Evolutionary conservation across 345 rosid species (phyloP), one percentile per base, ranked within the genome.

Genomic region (Erysimum cheiranthoides): DNA sequence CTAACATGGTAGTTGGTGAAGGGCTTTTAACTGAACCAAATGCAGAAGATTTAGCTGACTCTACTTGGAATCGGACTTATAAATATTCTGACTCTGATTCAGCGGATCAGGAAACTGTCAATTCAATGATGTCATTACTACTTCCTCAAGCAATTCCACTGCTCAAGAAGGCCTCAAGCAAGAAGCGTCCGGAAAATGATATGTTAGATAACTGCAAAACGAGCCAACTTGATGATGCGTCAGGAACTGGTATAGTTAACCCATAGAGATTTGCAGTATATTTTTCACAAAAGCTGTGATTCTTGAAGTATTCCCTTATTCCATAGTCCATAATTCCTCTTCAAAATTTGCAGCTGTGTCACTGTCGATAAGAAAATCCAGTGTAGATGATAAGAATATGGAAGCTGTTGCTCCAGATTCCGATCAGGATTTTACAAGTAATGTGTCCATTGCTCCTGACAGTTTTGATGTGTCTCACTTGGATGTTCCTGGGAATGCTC

Each of bases 101-200:
- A 62, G 83, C 82, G 54, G 87, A 84, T 74, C 86, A 85, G 71
- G 97, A 81, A 54, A 77, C 83, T 70, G 79, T 88, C 62, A 80
- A 80, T 68, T 80, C 90, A 72, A 95, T 95, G 99, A 86, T 92
- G 89, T 81, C 89, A 16, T 58, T 95, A 76, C 86, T 90, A 73
- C 91, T 92, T 81, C 99, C 99, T 66, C 97, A 85, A 87, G 97
- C 96, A 57, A 70, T 94, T 69, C 97, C 97, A 74, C 82, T 92
- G 39, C 93, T 94, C 62, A 85, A 82, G 74, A 69, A 78, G 68
- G 35, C 66, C 51, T 80, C 89, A 71, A 78, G 74, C 70, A 84
- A 84, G 82, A 87, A 82, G 73, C 80, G 73, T 67, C 71, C 40
- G 11, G 56, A 68, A 12, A 25, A 56, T 60, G 27, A 56, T 56